Base-by-base conservation (phyloP, 2,329 filamentous ascomycete genomes). In the Talaromyces islandicus region DNA sequence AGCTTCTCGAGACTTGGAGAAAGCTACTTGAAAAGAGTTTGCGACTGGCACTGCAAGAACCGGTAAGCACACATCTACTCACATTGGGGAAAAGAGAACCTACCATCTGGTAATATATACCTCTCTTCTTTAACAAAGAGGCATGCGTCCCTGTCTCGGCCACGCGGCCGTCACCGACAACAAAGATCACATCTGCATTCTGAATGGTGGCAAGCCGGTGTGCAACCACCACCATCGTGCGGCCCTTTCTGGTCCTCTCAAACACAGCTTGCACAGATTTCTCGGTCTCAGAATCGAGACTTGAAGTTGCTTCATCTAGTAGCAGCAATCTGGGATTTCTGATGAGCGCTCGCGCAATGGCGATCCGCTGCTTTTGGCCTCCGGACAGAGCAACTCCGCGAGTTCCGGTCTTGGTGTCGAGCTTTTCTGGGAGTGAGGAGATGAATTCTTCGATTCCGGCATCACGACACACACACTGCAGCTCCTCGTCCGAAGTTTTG, bases 181-280 rank as follows among this genome's bases (percentile, higher is more conserved):
- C 89, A 66, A 90, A 91, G 48, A 92, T 92, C 19, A 87, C 77
- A 70, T 93, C 87, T 1, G 89, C 88, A 65, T 92, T 88, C 71
- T 90, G 89, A 21, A 92, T 86, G 10, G 88, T 93, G 0, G 87
- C 87, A 54, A 93, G 78, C 14, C 90, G 80, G 71, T 93, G 90
- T 1, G 90, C 90, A 12, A 94, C 88, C 3, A 89, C 88, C 3
- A 94, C 79, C 63, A 89, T 90, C 1, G 90, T 85, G 57, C 72
- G 68, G 35, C 68, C 3, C 80, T 81, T 0, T 1, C 92, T 84
- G 5, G 90, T 68, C 88, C 60, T 86, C 19, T 91, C 87, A 68
- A 92, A 85, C 0, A 88, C 88, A 0, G 77, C 78, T 71, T 92
- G 87, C 12, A 90, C 85, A 0, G 87, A 75, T 63, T 83, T 83